Percentiles rank a stretch among this genome's conserved stretches.
These are phyloP conservation scores for Hypoxylon sp. DNA, from an alignment of 2,329 filamentous ascomycete species.

Conservation along the genomic window DNA sequence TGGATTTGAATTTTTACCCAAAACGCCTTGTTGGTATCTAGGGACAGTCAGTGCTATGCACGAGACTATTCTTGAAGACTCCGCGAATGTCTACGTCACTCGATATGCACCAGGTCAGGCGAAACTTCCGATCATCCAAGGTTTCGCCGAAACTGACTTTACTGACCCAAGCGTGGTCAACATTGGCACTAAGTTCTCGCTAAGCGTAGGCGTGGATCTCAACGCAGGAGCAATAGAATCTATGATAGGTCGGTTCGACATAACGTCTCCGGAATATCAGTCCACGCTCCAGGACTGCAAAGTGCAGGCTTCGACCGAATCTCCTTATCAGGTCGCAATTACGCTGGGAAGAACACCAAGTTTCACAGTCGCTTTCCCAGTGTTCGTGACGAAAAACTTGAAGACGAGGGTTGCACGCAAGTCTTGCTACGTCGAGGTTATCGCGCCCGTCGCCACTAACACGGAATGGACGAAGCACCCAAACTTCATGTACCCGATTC, in stretches of 20 bases:
- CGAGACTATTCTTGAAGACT: constrained; percentile 49
- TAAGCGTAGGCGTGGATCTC: not conserved
- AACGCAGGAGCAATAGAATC: constrained; percentile 18
- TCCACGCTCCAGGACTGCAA: not conserved
- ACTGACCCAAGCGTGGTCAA: not conserved
- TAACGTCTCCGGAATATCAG: constrained; percentile 10
- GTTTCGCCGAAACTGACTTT: constrained; percentile 15
- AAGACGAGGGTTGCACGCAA: constrained; percentile 57
- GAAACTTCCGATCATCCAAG: constrained; percentile 14
- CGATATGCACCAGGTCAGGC: constrained; percentile 26
- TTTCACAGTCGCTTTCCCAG: constrained; percentile 54
- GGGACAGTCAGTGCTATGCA: constrained; percentile 42
- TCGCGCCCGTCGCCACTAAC: constrained; percentile 48
- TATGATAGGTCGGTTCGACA: constrained; percentile 22
- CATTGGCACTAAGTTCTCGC: not conserved
- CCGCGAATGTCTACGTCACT: constrained; percentile 27
- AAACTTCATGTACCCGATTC: constrained; percentile 30
- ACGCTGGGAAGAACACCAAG: constrained; percentile 51
- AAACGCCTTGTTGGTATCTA: not conserved
- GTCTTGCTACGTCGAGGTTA: constrained; percentile 59
- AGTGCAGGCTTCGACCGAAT: constrained; percentile 16
- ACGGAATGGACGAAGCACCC: constrained; percentile 26
- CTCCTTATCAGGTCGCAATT: constrained; percentile 57
- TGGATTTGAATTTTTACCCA: constrained; percentile 27
- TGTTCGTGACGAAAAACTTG: constrained; percentile 52